Evolutionary conservation across 371 early-diverging fungal species (phyloP).

Genomic region (Mortierella sp.): DNA sequence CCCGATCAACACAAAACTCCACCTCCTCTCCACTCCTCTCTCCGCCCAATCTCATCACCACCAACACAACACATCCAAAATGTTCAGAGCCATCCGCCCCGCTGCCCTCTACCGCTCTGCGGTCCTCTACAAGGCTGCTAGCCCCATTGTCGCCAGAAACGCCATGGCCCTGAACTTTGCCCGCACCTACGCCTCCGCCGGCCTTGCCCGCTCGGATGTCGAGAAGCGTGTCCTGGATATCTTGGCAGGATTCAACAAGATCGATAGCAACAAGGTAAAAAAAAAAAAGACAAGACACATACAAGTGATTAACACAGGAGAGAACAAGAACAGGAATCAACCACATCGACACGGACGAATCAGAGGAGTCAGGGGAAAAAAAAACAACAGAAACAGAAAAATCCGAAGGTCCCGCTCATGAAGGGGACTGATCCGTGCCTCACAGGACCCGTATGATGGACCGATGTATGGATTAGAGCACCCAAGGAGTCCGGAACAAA

Average conservation of each 20-base stretch:
- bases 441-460: not conserved
- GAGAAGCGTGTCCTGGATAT: slow-evolving; percentile 90
- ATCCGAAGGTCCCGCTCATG: not conserved
- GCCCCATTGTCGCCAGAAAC: slow-evolving; percentile 32
- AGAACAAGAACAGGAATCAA: slow-evolving; percentile 80
- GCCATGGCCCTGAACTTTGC: slow-evolving; percentile 47
- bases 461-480: no score
- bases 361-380: slow-evolving; percentile 72
- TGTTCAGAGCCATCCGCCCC: slow-evolving; percentile 52
- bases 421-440: not conserved
- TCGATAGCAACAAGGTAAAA: slow-evolving; percentile 89
- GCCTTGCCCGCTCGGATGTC: slow-evolving; percentile 70
- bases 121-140: slow-evolving; percentile 50
- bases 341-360: slow-evolving; percentile 84
- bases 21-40: slow-evolving; percentile 5
- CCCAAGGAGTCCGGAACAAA: not conserved
- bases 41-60: not conserved
- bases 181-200: slow-evolving; percentile 72
- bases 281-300: not conserved
- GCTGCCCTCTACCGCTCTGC: slow-evolving; percentile 51
- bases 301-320: not conserved
- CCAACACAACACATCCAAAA: slow-evolving; percentile 11
- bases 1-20: no score
- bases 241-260: slow-evolving; percentile 95
- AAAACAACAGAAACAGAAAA: not conserved